Conservation (phyloP, 768 basidiomycete species). For the Trametes villosa region DNA sequence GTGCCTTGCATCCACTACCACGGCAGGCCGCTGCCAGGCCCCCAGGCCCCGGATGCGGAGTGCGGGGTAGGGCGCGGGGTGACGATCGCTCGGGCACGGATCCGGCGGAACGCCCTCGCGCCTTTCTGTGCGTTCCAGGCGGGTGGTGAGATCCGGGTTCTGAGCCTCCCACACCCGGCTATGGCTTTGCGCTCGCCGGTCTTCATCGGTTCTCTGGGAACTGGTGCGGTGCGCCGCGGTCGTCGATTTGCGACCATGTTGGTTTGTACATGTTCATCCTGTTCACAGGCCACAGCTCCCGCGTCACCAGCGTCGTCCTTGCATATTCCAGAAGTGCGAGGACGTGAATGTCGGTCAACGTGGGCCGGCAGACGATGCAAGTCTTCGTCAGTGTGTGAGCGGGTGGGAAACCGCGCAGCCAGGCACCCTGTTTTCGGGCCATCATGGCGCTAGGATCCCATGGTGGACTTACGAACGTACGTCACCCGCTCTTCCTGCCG, state of each 20-base stretch:
- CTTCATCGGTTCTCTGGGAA: too few species aligned
- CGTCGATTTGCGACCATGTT: too few species aligned
- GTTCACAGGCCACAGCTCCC: too few species aligned
- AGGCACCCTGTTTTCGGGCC: not conserved
- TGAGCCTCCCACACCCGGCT: not conserved
- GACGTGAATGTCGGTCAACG: too few species aligned
- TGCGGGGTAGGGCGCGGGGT: too few species aligned
- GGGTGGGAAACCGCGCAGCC: not conserved
- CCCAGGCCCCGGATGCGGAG: too few species aligned
- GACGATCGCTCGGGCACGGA: not conserved
- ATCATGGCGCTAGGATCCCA: not conserved
- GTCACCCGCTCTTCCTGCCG: not conserved
- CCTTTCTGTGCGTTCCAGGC: not conserved
- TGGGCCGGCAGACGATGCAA: too few species aligned
- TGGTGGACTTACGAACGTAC: not conserved
- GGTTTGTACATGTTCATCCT: too few species aligned
- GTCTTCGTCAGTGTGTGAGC: not conserved
- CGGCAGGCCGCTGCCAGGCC: not conserved
- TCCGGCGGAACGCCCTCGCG: not conserved
- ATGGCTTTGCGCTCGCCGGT: too few species aligned
- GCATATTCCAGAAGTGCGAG: too few species aligned
- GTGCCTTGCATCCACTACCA: constrained; percentile 17
- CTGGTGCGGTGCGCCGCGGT: too few species aligned
- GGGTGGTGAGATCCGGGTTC: not conserved
- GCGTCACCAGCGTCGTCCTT: too few species aligned